A percentile compares a stretch with the other conserved stretches of the same genome.
Conservation (phyloP, 2,329 filamentous ascomycete genomes). For the Neurospora sp. region DNA sequence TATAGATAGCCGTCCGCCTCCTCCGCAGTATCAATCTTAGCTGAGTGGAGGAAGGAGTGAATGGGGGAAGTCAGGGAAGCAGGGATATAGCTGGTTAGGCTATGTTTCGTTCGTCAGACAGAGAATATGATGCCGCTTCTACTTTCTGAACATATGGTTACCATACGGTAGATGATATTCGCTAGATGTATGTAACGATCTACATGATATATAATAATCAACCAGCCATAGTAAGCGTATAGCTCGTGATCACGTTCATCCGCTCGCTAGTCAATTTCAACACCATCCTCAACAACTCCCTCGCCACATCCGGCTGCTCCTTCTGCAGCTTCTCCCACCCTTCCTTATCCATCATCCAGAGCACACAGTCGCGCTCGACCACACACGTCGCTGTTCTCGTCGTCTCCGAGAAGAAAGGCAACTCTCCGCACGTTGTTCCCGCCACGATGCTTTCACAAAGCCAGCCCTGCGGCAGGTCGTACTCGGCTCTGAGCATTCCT, state of each 20-base stretch:
- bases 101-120: neutral
- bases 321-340: conserved; percentile 65
- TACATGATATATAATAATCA: conserved; percentile 13
- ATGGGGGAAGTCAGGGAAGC: neutral
- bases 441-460: conserved; percentile 89
- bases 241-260: conserved; percentile 61
- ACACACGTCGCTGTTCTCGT: conserved; percentile 76
- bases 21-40: neutral
- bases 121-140: neutral
- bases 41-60: neutral
- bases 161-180: neutral
- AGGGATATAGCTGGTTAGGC: neutral
- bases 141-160: neutral
- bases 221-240: conserved; percentile 41
- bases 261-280: conserved; percentile 90
- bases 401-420: conserved; percentile 93
- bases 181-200: neutral
- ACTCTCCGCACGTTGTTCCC: conserved; percentile 87
- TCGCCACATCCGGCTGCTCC: conserved; percentile 65
- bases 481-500: conserved; percentile 83
- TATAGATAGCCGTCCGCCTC: neutral
- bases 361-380: conserved; percentile 71
- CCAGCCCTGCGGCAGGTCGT: conserved; percentile 78
- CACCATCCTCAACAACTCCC: conserved; percentile 77
- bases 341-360: conserved; percentile 68